These are phyloP conservation scores for Diaporthe citriasiana DNA, from an alignment of 2,329 filamentous ascomycete genomes.

Conservation along the genomic window DNA sequence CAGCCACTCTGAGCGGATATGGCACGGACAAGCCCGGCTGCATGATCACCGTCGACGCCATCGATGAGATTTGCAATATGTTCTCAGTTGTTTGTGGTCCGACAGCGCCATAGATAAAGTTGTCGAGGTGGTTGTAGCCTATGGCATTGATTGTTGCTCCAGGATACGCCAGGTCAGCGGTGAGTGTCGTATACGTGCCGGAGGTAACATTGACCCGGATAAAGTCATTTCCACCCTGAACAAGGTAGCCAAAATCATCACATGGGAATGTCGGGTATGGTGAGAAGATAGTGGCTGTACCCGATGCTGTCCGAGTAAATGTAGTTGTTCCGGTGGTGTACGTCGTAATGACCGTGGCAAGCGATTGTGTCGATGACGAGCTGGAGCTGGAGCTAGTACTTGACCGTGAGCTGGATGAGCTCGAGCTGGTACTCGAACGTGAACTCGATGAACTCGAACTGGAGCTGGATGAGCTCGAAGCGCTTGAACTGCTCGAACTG, in stretches of 20 bases:
- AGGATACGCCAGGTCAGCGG: conserved; percentile 6
- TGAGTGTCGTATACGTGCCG: not conserved
- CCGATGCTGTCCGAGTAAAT: conserved; percentile 19
- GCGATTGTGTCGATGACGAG: not conserved
- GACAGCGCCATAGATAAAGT: conserved; percentile 19
- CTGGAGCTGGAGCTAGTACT: not conserved
- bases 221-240: not conserved
- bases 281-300: conserved; percentile 8
- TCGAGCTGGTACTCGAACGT: not conserved
- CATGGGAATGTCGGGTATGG: conserved; percentile 14
- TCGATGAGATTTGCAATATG: not conserved
- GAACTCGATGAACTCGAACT: not conserved
- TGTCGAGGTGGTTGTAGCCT: not conserved
- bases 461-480: not conserved
- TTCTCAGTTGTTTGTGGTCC: not conserved
- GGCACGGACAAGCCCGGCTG: not conserved
- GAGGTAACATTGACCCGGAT: conserved; percentile 1
- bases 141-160: conserved; percentile 14
- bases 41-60: not conserved
- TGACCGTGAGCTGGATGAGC: not conserved
- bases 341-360: not conserved
- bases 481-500: not conserved
- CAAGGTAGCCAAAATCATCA: conserved; percentile 5
- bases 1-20: conserved; percentile 5
- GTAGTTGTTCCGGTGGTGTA: conserved; percentile 1